phyloP scores from a whole-genome alignment of 768 basidiomycete species.

The Tricholoma sp. region DNA sequence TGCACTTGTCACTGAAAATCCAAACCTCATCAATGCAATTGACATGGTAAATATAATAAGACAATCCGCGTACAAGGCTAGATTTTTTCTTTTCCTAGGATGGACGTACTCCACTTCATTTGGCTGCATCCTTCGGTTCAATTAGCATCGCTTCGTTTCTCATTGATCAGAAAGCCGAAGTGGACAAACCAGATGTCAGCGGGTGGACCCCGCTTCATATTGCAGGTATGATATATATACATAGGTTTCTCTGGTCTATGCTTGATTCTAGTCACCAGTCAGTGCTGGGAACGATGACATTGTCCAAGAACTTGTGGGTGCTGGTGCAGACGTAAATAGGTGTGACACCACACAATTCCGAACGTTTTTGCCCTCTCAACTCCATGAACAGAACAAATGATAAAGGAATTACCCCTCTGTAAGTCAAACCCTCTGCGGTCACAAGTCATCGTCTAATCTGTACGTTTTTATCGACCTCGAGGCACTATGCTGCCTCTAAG shows the following conservation, averaged over 20 bases:
- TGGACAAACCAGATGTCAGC: conserved; percentile 57
- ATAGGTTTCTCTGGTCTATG: not conserved
- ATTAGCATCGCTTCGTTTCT: conserved; percentile 63
- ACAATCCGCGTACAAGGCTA: not conserved
- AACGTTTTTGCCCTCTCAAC: conserved; percentile 14
- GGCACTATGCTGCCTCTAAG: conserved; percentile 93
- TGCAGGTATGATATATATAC: conserved; percentile 44
- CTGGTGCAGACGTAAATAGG: conserved; percentile 76
- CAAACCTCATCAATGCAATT: conserved; percentile 51
- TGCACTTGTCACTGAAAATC: conserved; percentile 57
- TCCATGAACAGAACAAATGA: conserved; percentile 51
- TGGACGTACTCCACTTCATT: conserved; percentile 77
- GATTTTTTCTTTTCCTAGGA: conserved; percentile 40
- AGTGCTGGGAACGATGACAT: conserved; percentile 78
- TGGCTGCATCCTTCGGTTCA: conserved; percentile 75
- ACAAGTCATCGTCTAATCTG: conserved; percentile 12
- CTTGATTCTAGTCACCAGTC: conserved; percentile 37
- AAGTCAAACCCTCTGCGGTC: conserved; percentile 24
- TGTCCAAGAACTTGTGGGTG: conserved; percentile 71
- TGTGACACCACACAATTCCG: conserved; percentile 20
- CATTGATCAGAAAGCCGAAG: conserved; percentile 64
- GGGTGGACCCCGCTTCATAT: conserved; percentile 83
- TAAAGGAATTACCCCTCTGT: conserved; percentile 84
- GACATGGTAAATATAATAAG: conserved; percentile 48
- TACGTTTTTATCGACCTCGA: conserved; percentile 27